Base-by-base conservation (phyloP, 768 basidiomycete species). In the Mycena albidolilacea region DNA sequence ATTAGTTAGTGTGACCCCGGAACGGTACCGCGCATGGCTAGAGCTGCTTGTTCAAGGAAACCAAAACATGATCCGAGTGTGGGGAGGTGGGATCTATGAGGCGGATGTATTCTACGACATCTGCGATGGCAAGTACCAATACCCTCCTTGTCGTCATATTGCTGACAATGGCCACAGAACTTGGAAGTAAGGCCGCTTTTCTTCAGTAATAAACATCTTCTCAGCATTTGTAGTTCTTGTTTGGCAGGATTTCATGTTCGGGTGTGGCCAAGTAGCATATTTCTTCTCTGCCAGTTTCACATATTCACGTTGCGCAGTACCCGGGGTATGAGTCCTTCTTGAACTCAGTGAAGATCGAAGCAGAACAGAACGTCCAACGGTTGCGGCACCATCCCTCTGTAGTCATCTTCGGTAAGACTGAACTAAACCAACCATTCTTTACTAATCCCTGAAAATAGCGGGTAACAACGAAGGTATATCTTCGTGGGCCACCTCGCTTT, bases 161-260 rank as follows among this genome's bases (percentile, higher is more conserved):
- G 70, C 38, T 64, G 43, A 63, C 46, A 14, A 21, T 61, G 39
- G 14, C 21, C 48, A 64, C 71, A 93, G 91, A 92, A 81, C 87
- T 95, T 77, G 90, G 95, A 78, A 88, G 90, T 91, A 78, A 79
- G 66, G 62, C 37, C 50, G 64, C 67, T n/a, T 76, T 55, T 71
- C 15, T 43, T 30, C 1, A 12, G 15, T 35, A 37, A 50, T 12
- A 7, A 39, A 38, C 17, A 0, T 58, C 17, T 8, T 5, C 37
- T 68, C 1, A 63, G 8, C 5, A 54, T 71, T 50, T 43, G 30
- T 66, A 90, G 90, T 98, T 60, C 86, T 98, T 43, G 96, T 98
- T 38, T 98, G 97, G 97, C 97, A 98, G 83, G 97, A 98, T 82
- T 97, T 98, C 82, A 93, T 95, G 93, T 98, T 98, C 80, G 96